These are phyloP conservation scores for Phytophthora multivora DNA, from an alignment of 352 stramenopile species.

Conservation along the genomic window DNA sequence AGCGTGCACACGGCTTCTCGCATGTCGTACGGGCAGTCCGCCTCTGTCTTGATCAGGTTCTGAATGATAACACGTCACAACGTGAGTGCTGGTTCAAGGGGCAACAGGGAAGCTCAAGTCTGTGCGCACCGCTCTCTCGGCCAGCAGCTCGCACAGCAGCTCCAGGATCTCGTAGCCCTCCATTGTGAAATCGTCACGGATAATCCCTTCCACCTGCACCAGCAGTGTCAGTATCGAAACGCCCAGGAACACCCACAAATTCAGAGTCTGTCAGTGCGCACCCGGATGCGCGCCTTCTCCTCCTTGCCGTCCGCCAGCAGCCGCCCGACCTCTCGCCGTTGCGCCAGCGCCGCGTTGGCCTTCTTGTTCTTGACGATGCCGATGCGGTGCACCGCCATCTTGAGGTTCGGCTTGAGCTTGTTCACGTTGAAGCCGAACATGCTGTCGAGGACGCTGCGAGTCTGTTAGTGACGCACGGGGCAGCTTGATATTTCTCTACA, in stretches of 20 bases:
- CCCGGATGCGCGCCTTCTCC: slow-evolving; percentile 94
- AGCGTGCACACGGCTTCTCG: slow-evolving; percentile 92
- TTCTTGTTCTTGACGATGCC: slow-evolving; percentile 94
- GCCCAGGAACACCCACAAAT: background rate
- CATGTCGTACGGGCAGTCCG: slow-evolving; percentile 94
- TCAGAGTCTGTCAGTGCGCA: slow-evolving; percentile 43
- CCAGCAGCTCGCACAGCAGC: slow-evolving; percentile 93
- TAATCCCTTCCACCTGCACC: slow-evolving; percentile 91
- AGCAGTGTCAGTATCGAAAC: background rate
- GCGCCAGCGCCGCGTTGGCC: slow-evolving; percentile 73
- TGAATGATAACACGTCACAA: slow-evolving; percentile 23
- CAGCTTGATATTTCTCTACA: slow-evolving; percentile 13
- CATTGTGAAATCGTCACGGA: slow-evolving; percentile 95
- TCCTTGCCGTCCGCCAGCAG: slow-evolving; percentile 90
- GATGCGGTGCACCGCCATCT: slow-evolving; percentile 93
- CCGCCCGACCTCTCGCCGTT: slow-evolving; percentile 76
- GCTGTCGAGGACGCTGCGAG: background rate
- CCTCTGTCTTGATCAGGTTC: slow-evolving; percentile 91
- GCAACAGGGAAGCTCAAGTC: background rate
- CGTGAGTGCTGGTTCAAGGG: background rate
- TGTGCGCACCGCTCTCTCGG: slow-evolving; percentile 84
- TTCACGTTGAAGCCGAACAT: slow-evolving; percentile 93
- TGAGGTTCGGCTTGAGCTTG: slow-evolving; percentile 92
- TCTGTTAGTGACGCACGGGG: slow-evolving; percentile 9
- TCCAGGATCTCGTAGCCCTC: slow-evolving; percentile 97